Percentiles rank a stretch among this genome's conserved stretches.
Conservation (phyloP, 257 asterid genomes). For the Ajuga chamaepitys region DNA sequence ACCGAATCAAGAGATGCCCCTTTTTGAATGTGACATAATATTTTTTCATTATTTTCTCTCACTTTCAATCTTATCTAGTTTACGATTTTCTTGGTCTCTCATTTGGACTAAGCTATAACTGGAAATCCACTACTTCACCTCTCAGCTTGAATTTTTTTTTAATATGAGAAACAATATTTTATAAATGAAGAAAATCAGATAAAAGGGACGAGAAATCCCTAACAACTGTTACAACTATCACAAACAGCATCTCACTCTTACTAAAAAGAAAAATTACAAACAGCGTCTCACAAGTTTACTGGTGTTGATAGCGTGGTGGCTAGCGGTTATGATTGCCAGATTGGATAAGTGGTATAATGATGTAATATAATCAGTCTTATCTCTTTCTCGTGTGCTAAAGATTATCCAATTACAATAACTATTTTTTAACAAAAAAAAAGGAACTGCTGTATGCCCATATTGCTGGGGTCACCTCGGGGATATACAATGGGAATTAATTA, state of each 20-base stretch:
- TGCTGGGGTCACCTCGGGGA: background rate
- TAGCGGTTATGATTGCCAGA: background rate
- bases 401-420: background rate
- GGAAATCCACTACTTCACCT: background rate
- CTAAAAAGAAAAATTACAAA: too few species aligned
- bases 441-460: background rate
- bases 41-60: too few species aligned
- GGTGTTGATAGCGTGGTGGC: background rate
- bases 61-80: background rate
- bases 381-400: background rate
- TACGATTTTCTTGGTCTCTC: background rate
- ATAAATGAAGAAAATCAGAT: too few species aligned
- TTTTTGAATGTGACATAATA: background rate
- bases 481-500: background rate
- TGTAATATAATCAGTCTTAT: background rate
- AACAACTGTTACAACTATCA: too few species aligned
- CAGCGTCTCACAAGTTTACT: background rate
- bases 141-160: conserved; percentile 7
- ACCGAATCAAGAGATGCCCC: conserved; percentile 2
- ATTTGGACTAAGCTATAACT: background rate
- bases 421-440: background rate
- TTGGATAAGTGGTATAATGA: background rate
- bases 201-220: too few species aligned
- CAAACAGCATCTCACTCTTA: too few species aligned
- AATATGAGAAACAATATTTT: too few species aligned